phyloP scores from a whole-genome alignment of 306 rosid genomes.

The Begonia masoniana region DNA sequence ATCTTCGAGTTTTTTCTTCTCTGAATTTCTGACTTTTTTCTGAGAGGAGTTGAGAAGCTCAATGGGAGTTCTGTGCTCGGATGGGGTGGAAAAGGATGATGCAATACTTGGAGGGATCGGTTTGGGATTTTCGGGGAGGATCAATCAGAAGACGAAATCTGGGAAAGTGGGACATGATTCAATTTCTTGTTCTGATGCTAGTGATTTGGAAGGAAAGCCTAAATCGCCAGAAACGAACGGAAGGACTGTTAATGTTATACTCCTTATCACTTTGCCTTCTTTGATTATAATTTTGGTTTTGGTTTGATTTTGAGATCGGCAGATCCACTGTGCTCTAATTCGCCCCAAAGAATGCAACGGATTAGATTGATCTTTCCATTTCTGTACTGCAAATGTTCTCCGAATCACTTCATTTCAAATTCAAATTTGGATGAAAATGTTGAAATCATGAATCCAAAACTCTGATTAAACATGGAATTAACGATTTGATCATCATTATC shows the following conservation, averaged over 20 bases:
- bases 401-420: too few relatives aligned
- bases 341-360: too few relatives aligned
- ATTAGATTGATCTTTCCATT: too few relatives aligned
- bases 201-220: slow-evolving; percentile 5
- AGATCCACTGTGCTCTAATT: too few relatives aligned
- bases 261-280: slow-evolving; percentile 9
- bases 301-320: too few relatives aligned
- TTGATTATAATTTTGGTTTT: too few relatives aligned
- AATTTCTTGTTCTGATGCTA: slow-evolving; percentile 14
- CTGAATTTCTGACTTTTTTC: background rate
- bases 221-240: slow-evolving; percentile 9
- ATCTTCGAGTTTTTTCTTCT: background rate
- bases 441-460: background rate
- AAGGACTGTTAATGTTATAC: slow-evolving; percentile 17
- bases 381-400: too few relatives aligned
- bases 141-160: slow-evolving; percentile 19
- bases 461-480: background rate
- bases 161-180: slow-evolving; percentile 13
- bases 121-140: slow-evolving; percentile 35
- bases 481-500: background rate
- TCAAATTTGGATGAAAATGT: too few relatives aligned
- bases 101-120: slow-evolving; percentile 17
- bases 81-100: slow-evolving; percentile 30
- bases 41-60: too few relatives aligned
- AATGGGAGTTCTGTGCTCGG: slow-evolving; percentile 83